Evolutionary conservation across 2,329 filamentous ascomycete genomes (phyloP), one percentile per base, ranked within the genome.

Genomic region (Fusarium praegraminearum): DNA sequence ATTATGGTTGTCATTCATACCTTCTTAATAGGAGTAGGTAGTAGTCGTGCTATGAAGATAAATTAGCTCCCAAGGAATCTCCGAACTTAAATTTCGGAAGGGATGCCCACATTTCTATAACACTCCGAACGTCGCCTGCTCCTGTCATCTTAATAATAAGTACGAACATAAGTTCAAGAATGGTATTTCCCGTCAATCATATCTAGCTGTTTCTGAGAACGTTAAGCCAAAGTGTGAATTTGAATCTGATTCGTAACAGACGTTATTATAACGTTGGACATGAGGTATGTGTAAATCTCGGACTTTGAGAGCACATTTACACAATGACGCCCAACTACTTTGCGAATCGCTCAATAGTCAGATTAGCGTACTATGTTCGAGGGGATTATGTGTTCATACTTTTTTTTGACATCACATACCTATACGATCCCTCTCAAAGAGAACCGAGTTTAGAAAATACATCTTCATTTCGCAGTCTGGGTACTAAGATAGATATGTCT

Each of bases 51-150:
- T 51, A 8, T n/a, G 22, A 28, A 11, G 22, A 40, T 20, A 40
- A 40, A 40, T 16, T 38, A 51, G 33, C n/a, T 51, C 33, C 9
- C 16, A 50, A 35, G 32, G 47, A 40, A 51, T 51, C 47, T 51
- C 33, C 47, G 47, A 51, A 40, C 35, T 13, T 40, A 51, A 51
- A 51, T 40, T 40, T 51, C 49, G 49, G 49, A 22, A 16, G 35
- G 26, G 32, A 40, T 38, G 15, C 18, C 33, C 49, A 40, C 35
- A 51, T 51, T 51, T 28, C 32, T 26, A 38, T 4, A 26, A 28
- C 24, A 18, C 49, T 51, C 49, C 49, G 33, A 28, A 13, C 26
- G 15, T 28, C 36, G 8, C 36, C 33, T 22, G 28, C 24, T 40
- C 33, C 33, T 40, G 18, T 51, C 49, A 35, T 50, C 7, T 33